Base-by-base conservation (phyloP, 1,284 basidiomycete species). In the Xanthoconium separans region DNA sequence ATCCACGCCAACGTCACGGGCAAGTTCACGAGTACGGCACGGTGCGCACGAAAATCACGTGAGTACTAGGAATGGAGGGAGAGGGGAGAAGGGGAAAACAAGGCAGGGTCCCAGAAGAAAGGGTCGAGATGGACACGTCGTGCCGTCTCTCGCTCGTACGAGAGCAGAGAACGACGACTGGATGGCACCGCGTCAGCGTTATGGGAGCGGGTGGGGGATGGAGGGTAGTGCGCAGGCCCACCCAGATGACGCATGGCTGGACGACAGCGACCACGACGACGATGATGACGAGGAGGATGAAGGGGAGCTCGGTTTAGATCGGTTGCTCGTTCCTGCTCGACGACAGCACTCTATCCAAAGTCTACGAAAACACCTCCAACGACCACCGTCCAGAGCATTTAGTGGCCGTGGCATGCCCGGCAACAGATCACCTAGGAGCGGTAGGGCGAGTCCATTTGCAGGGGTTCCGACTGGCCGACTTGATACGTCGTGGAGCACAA, bases 321-420 rank as follows among this genome's bases (percentile, higher is more conserved):
- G 77, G 36, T 75, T 89, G 53, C 78, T 89, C 36, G 80, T 86
- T n/a, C 85, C 83, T 11, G 77, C 87, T 13, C 85, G 84, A 63
- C 75, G 87, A 33, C 87, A 88, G 63, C 77, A 84, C 54, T 87
- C 85, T 10, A 87, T 87, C 58, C 79, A 76, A 58, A 86, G 84
- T 64, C 69, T 87, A 52, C 74, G 85, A 47, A 80, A 74, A 51
- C 84, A 87, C 58, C 72, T 88, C 9, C 75, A 74, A n/a, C 65
- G 63, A 36, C 37, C 49, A 15, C 47, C 54, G 8, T 40, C 54
- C 5, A 53, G 45, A 9, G n/a, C 47, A 11, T 50, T 48, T 13
- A 50, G 39, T 22, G 44, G 53, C 16, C 59, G 47, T 33, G 55
- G 53, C 27, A n/a, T 46, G 4, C 18, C 59, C 15, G 40, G 39